Evolutionary conservation across 805 yeast genomes (phyloP), one percentile per base, ranked within the genome.

Genomic region (Pichia nanzhaoensis): DNA sequence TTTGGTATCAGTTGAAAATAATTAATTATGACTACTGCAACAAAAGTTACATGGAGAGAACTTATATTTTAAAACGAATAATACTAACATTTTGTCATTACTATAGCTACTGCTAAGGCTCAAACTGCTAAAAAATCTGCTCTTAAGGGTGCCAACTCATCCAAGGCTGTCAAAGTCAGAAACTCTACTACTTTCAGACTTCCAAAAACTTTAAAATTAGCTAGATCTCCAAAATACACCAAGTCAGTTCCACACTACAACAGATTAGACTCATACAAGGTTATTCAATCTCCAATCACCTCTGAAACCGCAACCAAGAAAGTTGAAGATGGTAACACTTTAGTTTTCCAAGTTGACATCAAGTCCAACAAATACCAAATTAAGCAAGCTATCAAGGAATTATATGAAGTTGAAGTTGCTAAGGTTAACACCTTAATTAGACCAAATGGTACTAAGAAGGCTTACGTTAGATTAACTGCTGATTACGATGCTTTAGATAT

Each of bases 371-470:
- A 93, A 82, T 74, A 84, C 78, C 98, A 91, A 79, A 93, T 93
- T 80, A 91, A 90, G 82, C 77, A 82, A 66, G 99, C 99, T 60
- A 95, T 93, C 67, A 91, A 93, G 83, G 95, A 89, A 77, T 82
- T 93, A 69, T 93, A 91, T 82, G 90, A 86, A 69, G 98, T 91
- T 67, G 98, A 93, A 60, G 93, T 85, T 62, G 77, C 74, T 66
- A 78, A 86, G 75, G 89, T 93, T 69, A 90, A 93, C 91, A 93
- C 99, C 63, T 80, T 93, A 73, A 77, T 93, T 68, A 88, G 95
- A 79, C 97, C 99, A 72, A 90, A 93, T 75, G 99, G 99, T 75
- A 85, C 97, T 79, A 93, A 93, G 88, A 93, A 93, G 84, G 99
- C 99, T 70, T 93, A 84, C 82, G 91, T 93, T 71, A 88, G 95